These are phyloP conservation scores for Neonectria ditissima DNA, from an alignment of 2,329 filamentous ascomycete species.

Conservation along the genomic window DNA sequence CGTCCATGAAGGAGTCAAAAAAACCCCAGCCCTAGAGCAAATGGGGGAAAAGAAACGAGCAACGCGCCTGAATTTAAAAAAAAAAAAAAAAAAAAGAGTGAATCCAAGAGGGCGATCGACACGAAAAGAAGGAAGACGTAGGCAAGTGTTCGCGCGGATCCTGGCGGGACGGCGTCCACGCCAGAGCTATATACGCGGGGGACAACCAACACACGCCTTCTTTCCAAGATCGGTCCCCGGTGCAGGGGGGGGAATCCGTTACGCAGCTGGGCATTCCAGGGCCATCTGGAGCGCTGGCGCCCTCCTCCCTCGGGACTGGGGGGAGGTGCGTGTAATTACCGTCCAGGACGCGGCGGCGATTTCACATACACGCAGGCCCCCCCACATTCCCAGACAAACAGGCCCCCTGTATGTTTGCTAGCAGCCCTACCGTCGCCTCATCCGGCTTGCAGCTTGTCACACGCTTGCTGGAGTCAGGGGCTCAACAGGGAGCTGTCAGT, in stretches of 20 bases:
- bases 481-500: too few relatives aligned
- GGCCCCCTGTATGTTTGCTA: too few relatives aligned
- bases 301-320: background rate
- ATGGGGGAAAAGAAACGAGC: background rate
- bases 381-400: too few relatives aligned
- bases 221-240: background rate
- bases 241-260: background rate
- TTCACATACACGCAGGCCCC: too few relatives aligned
- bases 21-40: too few relatives aligned
- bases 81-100: background rate
- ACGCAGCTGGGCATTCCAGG: background rate
- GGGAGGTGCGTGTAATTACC: background rate
- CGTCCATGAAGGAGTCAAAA: background rate
- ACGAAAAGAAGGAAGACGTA: background rate
- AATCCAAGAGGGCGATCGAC: background rate
- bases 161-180: background rate
- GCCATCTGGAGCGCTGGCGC: background rate
- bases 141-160: background rate
- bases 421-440: too few relatives aligned
- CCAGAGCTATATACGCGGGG: background rate
- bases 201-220: too few relatives aligned
- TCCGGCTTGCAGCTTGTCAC: too few relatives aligned
- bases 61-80: too few relatives aligned
- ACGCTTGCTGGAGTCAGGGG: too few relatives aligned
- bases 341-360: background rate